These are phyloP conservation scores for Pelargonium myrrhifolium DNA, from an alignment of 441 rosid genomes.

Conservation along the genomic window DNA sequence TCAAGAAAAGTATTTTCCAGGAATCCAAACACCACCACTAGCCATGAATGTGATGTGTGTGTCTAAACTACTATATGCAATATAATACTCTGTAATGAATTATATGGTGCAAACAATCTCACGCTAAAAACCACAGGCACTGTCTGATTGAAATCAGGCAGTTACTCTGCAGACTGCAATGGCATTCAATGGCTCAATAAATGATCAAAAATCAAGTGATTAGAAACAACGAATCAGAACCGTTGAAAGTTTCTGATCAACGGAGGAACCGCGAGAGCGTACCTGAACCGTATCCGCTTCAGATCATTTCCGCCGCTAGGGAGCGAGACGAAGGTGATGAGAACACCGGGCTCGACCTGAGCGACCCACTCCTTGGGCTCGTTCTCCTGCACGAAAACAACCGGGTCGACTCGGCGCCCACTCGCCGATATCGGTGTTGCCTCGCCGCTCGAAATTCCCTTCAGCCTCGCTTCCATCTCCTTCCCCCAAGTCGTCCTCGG, in stretches of 20 bases:
- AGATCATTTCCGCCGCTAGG: slow-evolving; percentile 88
- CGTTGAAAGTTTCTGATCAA: slow-evolving; percentile 12
- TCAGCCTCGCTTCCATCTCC: slow-evolving; percentile 91
- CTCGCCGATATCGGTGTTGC: slow-evolving; percentile 77
- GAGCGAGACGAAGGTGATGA: slow-evolving; percentile 70
- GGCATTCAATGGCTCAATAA: neutral
- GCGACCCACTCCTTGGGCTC: slow-evolving; percentile 97
- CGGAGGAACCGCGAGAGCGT: neutral
- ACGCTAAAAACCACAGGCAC: slow-evolving; percentile 13
- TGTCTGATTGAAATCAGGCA: slow-evolving; percentile 22
- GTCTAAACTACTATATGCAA: too few species aligned
- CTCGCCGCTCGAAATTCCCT: slow-evolving; percentile 89
- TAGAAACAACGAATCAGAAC: slow-evolving; percentile 10
- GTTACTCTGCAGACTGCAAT: neutral
- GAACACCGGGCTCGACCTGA: slow-evolving; percentile 89
- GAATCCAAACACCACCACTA: neutral
- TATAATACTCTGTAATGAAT: too few species aligned
- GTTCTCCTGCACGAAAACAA: slow-evolving; percentile 25
- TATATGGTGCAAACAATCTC: too few species aligned
- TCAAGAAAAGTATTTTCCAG: neutral
- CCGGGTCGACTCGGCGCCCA: slow-evolving; percentile 70
- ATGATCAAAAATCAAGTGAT: neutral
- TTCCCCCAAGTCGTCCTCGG: slow-evolving; percentile 71
- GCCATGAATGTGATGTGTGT: neutral
- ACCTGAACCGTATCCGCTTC: slow-evolving; percentile 86